Base-by-base conservation (phyloP, 1,284 basidiomycete genomes). In the Porogramme epimiltina region DNA sequence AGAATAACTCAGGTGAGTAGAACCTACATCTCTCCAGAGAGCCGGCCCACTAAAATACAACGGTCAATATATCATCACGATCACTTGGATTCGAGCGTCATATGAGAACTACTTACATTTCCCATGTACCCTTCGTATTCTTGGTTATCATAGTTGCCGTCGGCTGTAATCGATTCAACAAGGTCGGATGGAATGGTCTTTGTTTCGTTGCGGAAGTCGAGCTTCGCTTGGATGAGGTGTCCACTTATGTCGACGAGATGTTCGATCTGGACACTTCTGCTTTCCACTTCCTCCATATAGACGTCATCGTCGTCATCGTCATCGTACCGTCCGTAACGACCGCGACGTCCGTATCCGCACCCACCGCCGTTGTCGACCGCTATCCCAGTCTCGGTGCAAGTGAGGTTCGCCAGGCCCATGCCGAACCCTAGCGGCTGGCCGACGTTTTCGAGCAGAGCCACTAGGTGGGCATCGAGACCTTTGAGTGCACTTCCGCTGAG, bases 101-200 rank as follows among this genome's bases (percentile, higher is more conserved):
- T n/a, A n/a, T n/a, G n/a, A n/a, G 34, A 37, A 37, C 13, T 16
- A 66, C 74, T 44, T 52, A 78, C 76, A 60, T 77, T 76, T 19
- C 72, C 75, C 55, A 66, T 66, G 49, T 75, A 76, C 9, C 72
- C 73, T 49, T 74, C 72, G 44, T 73, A 75, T 2, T 75, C 70
- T 44, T 66, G 56, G 1, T 74, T 64, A 53, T 79, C 74, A 15
- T 72, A 70, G 3, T 48, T 46, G 6, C 47, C n/a, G n/a, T n/a
- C 63, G n/a, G 53, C 65, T 16, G 73, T 67, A 47, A 76, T 69
- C 0, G 62, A 15, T 9, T 60, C 49, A 5, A 49, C 48, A 2
- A 62, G 60, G 37, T 72, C 58, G 6, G 61, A 59, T 0, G 72
- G 73, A 18, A 75, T 67, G 11, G 73, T 60, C 39, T 67, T 62